Conservation (phyloP, 2,329 filamentous ascomycete genomes). For the Exophiala mesophila region DNA sequence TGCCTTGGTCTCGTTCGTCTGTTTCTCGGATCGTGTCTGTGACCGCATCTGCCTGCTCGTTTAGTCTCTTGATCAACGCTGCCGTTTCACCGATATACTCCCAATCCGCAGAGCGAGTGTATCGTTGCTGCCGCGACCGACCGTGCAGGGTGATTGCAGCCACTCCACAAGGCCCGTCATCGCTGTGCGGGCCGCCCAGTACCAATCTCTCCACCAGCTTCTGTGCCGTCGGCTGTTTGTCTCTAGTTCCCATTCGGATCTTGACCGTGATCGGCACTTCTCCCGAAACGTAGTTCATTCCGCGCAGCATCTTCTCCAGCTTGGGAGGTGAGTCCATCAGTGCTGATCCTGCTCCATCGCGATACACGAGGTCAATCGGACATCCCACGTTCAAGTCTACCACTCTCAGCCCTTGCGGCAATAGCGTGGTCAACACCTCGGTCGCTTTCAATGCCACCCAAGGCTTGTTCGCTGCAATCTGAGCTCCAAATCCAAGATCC, state of each 20-base stretch:
- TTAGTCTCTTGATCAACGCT: slow-evolving; percentile 74
- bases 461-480: slow-evolving; percentile 88
- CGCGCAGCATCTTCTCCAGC: slow-evolving; percentile 87
- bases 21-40: slow-evolving; percentile 74
- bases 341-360: slow-evolving; percentile 81
- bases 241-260: slow-evolving; percentile 84
- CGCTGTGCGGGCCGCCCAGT: slow-evolving; percentile 51
- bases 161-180: slow-evolving; percentile 70
- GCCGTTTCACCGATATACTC: slow-evolving; percentile 87
- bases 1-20: slow-evolving; percentile 67
- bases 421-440: slow-evolving; percentile 69
- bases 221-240: slow-evolving; percentile 70
- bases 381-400: slow-evolving; percentile 97
- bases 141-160: slow-evolving; percentile 96
- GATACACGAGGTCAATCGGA: slow-evolving; percentile 89
- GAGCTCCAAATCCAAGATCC: slow-evolving; percentile 84
- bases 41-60: slow-evolving; percentile 59
- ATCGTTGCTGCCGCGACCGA: slow-evolving; percentile 87
- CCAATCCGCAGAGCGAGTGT: slow-evolving; percentile 92
- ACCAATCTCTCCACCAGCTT: slow-evolving; percentile 79
- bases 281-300: slow-evolving; percentile 90
- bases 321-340: slow-evolving; percentile 84
- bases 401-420: slow-evolving; percentile 72
- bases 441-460: slow-evolving; percentile 87
- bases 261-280: slow-evolving; percentile 92